Evolutionary conservation across 345 rosid genomes (phyloP), one percentile per base, ranked within the genome.

Genomic region (Brassica cretica): DNA sequence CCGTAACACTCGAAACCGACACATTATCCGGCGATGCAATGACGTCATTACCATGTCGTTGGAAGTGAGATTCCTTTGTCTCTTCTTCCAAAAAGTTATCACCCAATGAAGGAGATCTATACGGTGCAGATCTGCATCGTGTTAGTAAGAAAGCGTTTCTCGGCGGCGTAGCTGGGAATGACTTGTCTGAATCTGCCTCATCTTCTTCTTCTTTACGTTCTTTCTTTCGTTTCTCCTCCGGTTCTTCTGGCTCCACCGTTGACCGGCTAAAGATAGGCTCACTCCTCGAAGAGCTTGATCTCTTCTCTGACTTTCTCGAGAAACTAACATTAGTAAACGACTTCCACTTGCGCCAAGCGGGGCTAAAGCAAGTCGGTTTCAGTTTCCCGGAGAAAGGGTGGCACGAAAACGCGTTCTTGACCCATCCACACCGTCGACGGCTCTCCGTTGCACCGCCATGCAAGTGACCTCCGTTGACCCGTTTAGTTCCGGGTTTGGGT

Each of bases 121-220:
- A 46, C 55, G 55, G 55, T 12, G 55, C 55, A 46, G 98, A 94
- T 89, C 92, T 91, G 71, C 94, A 88, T 64, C 98, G 86, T 7
- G 93, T 92, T 70, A 94, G 76, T 5, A 91, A 55, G 12, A 93
- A 60, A 61, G 96, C 98, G 35, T 90, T 93, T 83, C 79, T 87
- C 5, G 98, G 97, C 12, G 98, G 98, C 11, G 90, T 74, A 25
- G 66, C 61, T 8, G 72, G 56, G 16, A 77, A 55, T 41, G 80
- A 82, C 14, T 69, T 80, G 46, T 75, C 80, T 30, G 82, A 78
- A 37, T 59, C 78, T 35, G 78, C 77, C 10, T 72, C 76, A 5
- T 63, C 81, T 6, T 69, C 71, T 4, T 70, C 51, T 74, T 66
- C 24, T 14, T 44, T 44, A 30, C 11, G 33, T 32, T 35, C 59